Conservation (phyloP, 257 asterid genomes). For the Solanum chiquidenum region DNA sequence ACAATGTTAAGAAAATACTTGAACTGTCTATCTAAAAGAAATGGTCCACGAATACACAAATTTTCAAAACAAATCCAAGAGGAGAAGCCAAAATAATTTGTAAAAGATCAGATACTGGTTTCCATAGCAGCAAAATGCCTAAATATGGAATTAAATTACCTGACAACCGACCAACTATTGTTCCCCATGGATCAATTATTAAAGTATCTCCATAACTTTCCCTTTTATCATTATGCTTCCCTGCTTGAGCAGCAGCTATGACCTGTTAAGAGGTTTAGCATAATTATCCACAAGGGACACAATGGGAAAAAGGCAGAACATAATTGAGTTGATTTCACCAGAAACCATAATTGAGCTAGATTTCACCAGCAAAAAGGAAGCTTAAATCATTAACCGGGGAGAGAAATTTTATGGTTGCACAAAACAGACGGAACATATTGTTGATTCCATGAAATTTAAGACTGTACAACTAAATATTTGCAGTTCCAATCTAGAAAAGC, state of each 20-base stretch:
- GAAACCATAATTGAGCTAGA: neutral
- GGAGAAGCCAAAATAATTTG: neutral
- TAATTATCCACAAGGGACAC: neutral
- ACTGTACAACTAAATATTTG: neutral
- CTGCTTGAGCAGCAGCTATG: conserved; percentile 92
- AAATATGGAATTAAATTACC: conserved; percentile 15
- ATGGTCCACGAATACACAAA: neutral
- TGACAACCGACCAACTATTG: conserved; percentile 49
- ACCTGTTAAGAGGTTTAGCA: conserved; percentile 19
- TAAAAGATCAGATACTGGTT: neutral
- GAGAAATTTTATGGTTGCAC: neutral
- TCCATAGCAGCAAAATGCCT: neutral
- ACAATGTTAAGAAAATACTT: neutral
- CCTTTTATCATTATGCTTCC: conserved; percentile 68
- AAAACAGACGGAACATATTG: neutral
- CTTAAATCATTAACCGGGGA: neutral
- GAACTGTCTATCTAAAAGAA: neutral
- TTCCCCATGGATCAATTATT: conserved; percentile 97
- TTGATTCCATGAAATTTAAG: neutral
- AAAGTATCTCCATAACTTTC: conserved; percentile 81
- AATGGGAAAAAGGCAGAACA: neutral
- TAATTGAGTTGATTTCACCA: neutral
- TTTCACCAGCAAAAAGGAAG: neutral
- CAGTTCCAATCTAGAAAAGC: neutral
- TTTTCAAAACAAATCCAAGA: neutral